Conservation (phyloP, 495 filamentous ascomycete species). For the Daldinia decipiens region DNA sequence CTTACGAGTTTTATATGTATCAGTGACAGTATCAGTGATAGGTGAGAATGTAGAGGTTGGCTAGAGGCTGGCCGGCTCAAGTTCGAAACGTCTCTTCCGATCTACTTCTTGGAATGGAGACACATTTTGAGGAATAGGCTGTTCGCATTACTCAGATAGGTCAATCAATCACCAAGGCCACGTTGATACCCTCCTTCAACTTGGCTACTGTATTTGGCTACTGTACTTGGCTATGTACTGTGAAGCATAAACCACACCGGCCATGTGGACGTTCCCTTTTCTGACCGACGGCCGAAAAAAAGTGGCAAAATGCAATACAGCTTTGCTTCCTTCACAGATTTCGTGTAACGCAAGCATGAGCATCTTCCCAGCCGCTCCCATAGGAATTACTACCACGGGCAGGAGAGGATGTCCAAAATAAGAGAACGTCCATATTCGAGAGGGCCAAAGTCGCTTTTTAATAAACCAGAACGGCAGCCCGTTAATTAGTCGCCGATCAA, state of each 20-base stretch:
- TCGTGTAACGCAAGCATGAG: slow-evolving; percentile 31
- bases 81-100: neutral
- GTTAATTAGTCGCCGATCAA: slow-evolving; percentile 50
- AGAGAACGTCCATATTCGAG: slow-evolving; percentile 24
- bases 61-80: neutral
- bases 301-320: slow-evolving; percentile 37
- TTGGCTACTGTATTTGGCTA: no score
- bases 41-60: neutral
- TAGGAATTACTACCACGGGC: slow-evolving; percentile 13
- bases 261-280: slow-evolving; percentile 24
- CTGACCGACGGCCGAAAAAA: slow-evolving; percentile 25
- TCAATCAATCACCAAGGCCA: neutral
- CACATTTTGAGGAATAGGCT: neutral
- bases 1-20: slow-evolving; percentile 1
- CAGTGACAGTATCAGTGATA: neutral
- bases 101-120: neutral
- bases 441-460: slow-evolving; percentile 36
- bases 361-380: slow-evolving; percentile 9
- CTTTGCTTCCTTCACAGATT: slow-evolving; percentile 29
- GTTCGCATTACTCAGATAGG: slow-evolving; percentile 17
- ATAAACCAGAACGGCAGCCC: slow-evolving; percentile 43
- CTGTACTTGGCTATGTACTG: neutral
- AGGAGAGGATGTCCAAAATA: slow-evolving; percentile 23
- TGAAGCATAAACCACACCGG: neutral
- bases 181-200: slow-evolving; percentile 17